Percentiles rank a stretch among this genome's conserved stretches.
phyloP scores from a whole-genome alignment of 169 alveolate genomes.

The Theileria equi region DNA sequence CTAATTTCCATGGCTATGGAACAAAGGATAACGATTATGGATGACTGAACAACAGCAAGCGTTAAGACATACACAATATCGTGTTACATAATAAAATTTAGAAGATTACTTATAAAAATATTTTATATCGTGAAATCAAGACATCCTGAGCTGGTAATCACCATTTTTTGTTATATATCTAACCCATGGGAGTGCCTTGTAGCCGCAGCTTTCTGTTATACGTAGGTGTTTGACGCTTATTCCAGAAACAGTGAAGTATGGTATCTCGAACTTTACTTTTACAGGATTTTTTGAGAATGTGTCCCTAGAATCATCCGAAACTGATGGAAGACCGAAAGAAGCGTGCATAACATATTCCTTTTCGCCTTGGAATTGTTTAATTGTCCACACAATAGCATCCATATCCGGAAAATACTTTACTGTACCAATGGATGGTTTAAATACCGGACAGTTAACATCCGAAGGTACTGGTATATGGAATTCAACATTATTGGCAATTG shows the following conservation, averaged over 20 bases:
- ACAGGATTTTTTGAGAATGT: conserved; percentile 92
- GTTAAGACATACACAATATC: not conserved
- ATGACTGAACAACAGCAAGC: not conserved
- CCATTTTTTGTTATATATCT: conserved; percentile 98
- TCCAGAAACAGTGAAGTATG: conserved; percentile 99
- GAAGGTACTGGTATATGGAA: conserved; percentile 98
- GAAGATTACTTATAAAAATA: not conserved
- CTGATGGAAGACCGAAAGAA: conserved; percentile 95
- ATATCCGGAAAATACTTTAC: conserved; percentile 95
- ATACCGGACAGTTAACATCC: conserved; percentile 93
- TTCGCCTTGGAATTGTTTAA: conserved; percentile 98
- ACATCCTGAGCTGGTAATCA: conserved; percentile 97
- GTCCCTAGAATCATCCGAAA: conserved; percentile 88
- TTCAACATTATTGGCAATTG: conserved; percentile 96
- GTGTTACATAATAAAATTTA: not conserved
- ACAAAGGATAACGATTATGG: not conserved
- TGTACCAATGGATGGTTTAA: conserved; percentile 94
- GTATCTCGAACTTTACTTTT: conserved; percentile 96
- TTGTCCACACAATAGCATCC: conserved; percentile 93
- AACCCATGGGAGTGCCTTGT: conserved; percentile 99
- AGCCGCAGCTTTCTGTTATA: conserved; percentile 95
- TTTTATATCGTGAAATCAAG: conserved; percentile 30
- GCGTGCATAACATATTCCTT: conserved; percentile 96
- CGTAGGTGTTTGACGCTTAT: conserved; percentile 96
- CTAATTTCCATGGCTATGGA: not conserved